A percentile compares a stretch with the other conserved stretches of the same genome.
Evolutionary conservation across 192 early-diverging fungal species (phyloP).

Genomic region (Lunasporangiospora selenospora): DNA sequence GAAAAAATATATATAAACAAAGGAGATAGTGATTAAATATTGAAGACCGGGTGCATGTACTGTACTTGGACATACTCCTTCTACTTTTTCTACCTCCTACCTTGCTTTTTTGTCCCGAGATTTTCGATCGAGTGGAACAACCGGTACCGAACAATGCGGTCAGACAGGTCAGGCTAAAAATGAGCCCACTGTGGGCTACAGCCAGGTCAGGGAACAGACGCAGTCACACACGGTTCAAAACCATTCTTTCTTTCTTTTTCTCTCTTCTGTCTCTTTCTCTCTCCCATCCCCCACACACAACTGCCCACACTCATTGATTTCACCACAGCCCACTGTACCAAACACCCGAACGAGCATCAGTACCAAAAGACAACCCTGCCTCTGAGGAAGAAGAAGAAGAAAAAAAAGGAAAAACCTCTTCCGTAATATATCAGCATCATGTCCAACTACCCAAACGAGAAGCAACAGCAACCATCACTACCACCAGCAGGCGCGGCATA

Average conservation of each 20-base stretch:
- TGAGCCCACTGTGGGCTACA: no score
- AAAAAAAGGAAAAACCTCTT: background rate
- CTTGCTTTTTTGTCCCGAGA: background rate
- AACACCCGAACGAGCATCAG: background rate
- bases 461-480: background rate
- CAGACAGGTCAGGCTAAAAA: no score
- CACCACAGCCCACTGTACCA: background rate
- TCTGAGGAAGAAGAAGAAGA: background rate
- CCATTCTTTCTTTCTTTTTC: no score
- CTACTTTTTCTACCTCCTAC: background rate
- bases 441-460: conserved; percentile 1
- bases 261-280: no score
- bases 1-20: no score
- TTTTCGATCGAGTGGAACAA: background rate
- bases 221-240: background rate
- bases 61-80: conserved; percentile 20
- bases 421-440: background rate
- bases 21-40: no score
- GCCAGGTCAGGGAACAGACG: no score
- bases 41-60: no score
- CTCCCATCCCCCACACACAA: background rate
- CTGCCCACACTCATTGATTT: background rate
- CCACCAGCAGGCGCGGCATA: background rate
- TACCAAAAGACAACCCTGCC: background rate
- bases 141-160: no score